Evolutionary conservation across 2,329 filamentous ascomycete species (phyloP).

Genomic region (Cladorrhinum sp.): DNA sequence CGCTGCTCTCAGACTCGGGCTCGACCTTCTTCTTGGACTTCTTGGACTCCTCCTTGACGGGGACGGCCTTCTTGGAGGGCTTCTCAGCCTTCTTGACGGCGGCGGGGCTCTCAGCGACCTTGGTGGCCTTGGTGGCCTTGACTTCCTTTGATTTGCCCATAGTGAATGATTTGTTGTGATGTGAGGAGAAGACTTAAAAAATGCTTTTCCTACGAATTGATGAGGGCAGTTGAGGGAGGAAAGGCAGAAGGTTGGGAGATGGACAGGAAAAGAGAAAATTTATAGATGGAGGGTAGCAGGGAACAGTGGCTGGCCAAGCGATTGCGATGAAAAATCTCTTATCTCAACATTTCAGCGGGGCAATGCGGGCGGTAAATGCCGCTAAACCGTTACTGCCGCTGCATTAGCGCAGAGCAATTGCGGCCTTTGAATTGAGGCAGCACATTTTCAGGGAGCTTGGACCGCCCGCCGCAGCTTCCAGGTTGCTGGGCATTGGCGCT

Average conservation of each 20-base stretch:
- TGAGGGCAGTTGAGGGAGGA: slow-evolving; percentile 14
- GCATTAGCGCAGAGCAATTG: slow-evolving; percentile 1
- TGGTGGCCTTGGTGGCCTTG: slow-evolving; percentile 52
- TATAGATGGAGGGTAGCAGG: slow-evolving; percentile 6
- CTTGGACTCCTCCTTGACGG: slow-evolving; percentile 32
- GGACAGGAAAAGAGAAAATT: slow-evolving; percentile 1
- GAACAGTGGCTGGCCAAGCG: slow-evolving; percentile 16
- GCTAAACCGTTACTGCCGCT: slow-evolving; percentile 11
- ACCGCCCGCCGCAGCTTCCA: slow-evolving; percentile 2
- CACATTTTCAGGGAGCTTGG: slow-evolving; percentile 15
- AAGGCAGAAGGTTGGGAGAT: slow-evolving; percentile 7
- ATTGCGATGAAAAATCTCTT: slow-evolving; percentile 25
- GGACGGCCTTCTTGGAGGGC: slow-evolving; percentile 55
- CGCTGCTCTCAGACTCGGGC: slow-evolving; percentile 30
- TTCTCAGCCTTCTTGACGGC: slow-evolving; percentile 62
- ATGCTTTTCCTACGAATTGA: slow-evolving; percentile 21
- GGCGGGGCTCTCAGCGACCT: slow-evolving; percentile 45
- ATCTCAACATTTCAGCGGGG: slow-evolving; percentile 26
- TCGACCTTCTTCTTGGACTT: slow-evolving; percentile 30
- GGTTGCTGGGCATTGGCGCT: slow-evolving; percentile 6
- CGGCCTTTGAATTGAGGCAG: slow-evolving; percentile 21
- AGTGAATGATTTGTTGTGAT: slow-evolving; percentile 28
- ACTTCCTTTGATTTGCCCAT: slow-evolving; percentile 68
- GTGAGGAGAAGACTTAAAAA: slow-evolving; percentile 22
- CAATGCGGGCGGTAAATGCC: slow-evolving; percentile 22